Base-by-base conservation (phyloP, 306 rosid genomes). In the Canavalia gladiata region DNA sequence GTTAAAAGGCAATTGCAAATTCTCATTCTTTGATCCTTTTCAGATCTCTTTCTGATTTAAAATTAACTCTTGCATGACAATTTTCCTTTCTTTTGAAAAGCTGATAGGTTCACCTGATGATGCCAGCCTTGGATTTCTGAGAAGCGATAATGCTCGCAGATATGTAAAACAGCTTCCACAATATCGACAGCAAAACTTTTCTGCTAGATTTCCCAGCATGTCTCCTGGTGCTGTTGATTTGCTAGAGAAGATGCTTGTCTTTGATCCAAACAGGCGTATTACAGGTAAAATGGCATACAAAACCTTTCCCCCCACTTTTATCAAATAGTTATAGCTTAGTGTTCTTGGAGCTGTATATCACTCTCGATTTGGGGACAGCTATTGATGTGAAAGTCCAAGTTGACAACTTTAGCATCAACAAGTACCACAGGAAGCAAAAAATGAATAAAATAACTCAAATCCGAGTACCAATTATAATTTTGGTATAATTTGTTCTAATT, bases 51-150 rank as follows among this genome's bases (percentile, higher is more conserved):
- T 8, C 47, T 58, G 50, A 59, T 67, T 59, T 65, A 75, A 51
- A 83, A 46, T 42, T 30, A 29, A 47, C 75, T 39, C 42, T 57
- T 43, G 5, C 34, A 46, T 81, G 76, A 75, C 76, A 49, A 29
- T 29, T 71, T 72, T 84, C 41, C 65, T 81, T 72, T 81, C 82
- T 50, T 75, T 83, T 43, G 72, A 76, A 78, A 84, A 95, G 99
- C 93, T 95, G 81, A 87, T 95, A 84, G 99, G 99, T 74, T 95
- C 99, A 65, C 99, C 99, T 25, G 97, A 95, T 85, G 98, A 95
- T 75, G 76, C 92, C 13, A 95, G 97, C 90, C 97, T 93, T 49
- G 97, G 99, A 62, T 95, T 93, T 84, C 89, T 95, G 79, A 87
- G 97, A 34, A 91, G 94, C 78, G 99, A 93, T 78, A 90, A 91